Evolutionary conservation across 257 asterid genomes (phyloP).

Genomic region (Solanum chmielewskii): DNA sequence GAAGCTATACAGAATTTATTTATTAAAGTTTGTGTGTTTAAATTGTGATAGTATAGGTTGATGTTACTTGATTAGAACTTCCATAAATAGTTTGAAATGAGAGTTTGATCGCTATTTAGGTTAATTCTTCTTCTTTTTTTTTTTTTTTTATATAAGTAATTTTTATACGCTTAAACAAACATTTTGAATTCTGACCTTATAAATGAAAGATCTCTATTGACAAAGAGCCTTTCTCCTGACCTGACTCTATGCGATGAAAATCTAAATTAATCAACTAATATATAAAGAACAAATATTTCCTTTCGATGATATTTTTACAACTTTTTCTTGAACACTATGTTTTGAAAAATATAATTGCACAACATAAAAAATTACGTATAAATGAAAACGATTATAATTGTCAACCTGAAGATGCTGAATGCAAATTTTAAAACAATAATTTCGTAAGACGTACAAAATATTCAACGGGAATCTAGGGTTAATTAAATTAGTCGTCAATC

Average conservation of each 20-base stretch:
- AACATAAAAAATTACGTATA: background rate
- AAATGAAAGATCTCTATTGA: background rate
- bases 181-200: rapidly evolving
- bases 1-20: background rate
- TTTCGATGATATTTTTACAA: background rate
- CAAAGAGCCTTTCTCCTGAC: background rate
- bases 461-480: background rate
- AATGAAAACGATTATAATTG: background rate
- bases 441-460: background rate
- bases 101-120: background rate
- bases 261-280: background rate
- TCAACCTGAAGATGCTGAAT: background rate
- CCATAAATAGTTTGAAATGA: background rate
- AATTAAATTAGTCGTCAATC: background rate
- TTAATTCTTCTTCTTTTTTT: too few relatives aligned
- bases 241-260: background rate
- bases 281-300: background rate
- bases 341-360: background rate
- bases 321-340: background rate
- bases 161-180: background rate
- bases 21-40: background rate
- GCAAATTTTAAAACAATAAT: background rate
- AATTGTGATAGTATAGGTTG: background rate
- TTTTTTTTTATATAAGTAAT: too few relatives aligned
- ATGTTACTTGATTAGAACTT: too few relatives aligned